These are phyloP conservation scores for Gloeopeniophorella convolvens DNA, from an alignment of 768 basidiomycete species.

Conservation along the genomic window DNA sequence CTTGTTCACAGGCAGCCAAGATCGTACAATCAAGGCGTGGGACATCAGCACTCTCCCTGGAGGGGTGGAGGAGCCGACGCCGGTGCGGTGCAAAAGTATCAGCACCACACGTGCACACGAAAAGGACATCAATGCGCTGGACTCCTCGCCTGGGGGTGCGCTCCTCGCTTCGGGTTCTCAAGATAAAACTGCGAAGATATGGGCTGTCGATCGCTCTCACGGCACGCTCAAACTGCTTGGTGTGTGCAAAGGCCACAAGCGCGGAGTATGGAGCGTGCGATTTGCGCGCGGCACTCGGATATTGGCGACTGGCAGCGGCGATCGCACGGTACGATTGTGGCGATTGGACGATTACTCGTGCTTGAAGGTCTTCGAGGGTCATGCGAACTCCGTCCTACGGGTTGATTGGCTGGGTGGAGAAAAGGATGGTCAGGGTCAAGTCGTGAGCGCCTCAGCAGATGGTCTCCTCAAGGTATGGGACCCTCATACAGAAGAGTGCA, in stretches of 20 bases:
- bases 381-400: conserved; percentile 92
- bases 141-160: conserved; percentile 83
- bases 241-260: conserved; percentile 91
- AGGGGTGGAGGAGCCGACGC: conserved; percentile 25
- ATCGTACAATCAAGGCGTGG: conserved; percentile 99
- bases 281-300: conserved; percentile 81
- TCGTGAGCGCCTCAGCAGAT: conserved; percentile 88
- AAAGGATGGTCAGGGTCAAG: conserved; percentile 41
- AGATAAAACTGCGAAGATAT: conserved; percentile 91
- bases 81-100: conserved; percentile 62
- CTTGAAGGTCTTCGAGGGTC: conserved; percentile 94
- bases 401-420: conserved; percentile 86
- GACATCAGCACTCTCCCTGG: conserved; percentile 57
- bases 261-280: conserved; percentile 92
- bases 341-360: conserved; percentile 90
- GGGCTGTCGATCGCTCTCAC: conserved; percentile 53
- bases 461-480: conserved; percentile 97
- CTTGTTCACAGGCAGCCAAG: conserved; percentile 93
- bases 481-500: conserved; percentile 80
- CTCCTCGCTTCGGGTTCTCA: conserved; percentile 92
- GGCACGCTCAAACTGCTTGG: conserved; percentile 76
- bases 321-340: conserved; percentile 94
- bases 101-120: conserved; percentile 90
- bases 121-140: conserved; percentile 97
- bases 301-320: conserved; percentile 90